Conservation (phyloP, 257 asterid species). For the Knoxia roxburghii region DNA sequence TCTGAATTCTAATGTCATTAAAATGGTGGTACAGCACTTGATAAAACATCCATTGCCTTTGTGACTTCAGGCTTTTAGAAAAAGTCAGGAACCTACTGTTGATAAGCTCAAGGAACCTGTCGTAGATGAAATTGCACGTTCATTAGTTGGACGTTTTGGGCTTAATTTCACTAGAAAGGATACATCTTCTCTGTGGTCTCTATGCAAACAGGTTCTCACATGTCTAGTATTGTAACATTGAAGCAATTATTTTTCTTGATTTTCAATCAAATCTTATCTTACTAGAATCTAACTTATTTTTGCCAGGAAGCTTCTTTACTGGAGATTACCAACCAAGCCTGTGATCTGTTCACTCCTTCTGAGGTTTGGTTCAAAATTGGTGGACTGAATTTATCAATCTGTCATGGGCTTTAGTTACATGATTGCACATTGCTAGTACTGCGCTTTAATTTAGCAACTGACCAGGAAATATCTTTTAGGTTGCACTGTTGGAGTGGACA, state of each 20-base stretch:
- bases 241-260: slow-evolving; percentile 8
- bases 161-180: slow-evolving; percentile 61
- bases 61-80: slow-evolving; percentile 58
- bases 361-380: slow-evolving; percentile 44
- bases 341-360: slow-evolving; percentile 65
- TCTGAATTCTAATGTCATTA: background rate
- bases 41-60: slow-evolving; percentile 8
- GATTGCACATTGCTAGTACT: too few relatives aligned
- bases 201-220: slow-evolving; percentile 70
- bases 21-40: background rate
- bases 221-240: slow-evolving; percentile 11
- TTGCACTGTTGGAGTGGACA: slow-evolving; percentile 82
- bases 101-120: slow-evolving; percentile 72
- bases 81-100: slow-evolving; percentile 73
- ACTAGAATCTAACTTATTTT: slow-evolving; percentile 13
- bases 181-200: slow-evolving; percentile 72
- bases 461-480: slow-evolving; percentile 36
- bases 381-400: background rate
- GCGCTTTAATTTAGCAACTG: background rate
- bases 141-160: slow-evolving; percentile 56
- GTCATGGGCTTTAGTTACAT: too few relatives aligned
- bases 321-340: slow-evolving; percentile 74
- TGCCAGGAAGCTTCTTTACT: slow-evolving; percentile 81
- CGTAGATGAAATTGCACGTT: slow-evolving; percentile 52
- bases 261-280: slow-evolving; percentile 10